Evolutionary conservation across 352 stramenopile genomes (phyloP).

Genomic region (Plasmopara viticola): DNA sequence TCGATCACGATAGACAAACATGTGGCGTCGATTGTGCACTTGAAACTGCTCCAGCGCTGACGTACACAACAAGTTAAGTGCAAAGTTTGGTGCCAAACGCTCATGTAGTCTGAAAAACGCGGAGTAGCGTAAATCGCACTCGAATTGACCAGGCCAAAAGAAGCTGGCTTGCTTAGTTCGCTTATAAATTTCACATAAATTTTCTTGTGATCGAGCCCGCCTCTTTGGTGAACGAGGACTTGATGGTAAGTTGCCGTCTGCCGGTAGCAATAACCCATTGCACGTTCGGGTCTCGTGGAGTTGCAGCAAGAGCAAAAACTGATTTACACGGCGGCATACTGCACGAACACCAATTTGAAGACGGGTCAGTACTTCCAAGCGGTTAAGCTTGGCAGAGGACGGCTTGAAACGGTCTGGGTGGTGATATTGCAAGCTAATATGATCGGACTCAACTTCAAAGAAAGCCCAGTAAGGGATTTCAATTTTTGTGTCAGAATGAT

Average conservation of each 20-base stretch:
- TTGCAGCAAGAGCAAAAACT: slow-evolving; percentile 76
- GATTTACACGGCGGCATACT: slow-evolving; percentile 77
- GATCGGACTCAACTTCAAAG: slow-evolving; percentile 50
- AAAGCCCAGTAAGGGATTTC: slow-evolving; percentile 79
- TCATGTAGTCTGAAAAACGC: slow-evolving; percentile 78
- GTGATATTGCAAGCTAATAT: slow-evolving; percentile 54
- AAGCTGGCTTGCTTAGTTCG: slow-evolving; percentile 32
- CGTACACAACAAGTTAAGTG: slow-evolving; percentile 77
- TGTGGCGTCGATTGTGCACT: slow-evolving; percentile 82
- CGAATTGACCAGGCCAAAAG: slow-evolving; percentile 85
- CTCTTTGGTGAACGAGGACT: slow-evolving; percentile 40
- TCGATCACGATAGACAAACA: slow-evolving; percentile 84
- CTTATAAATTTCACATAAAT: slow-evolving; percentile 11
- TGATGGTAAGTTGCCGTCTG: slow-evolving; percentile 25
- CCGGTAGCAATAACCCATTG: slow-evolving; percentile 61
- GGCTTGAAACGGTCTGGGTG: slow-evolving; percentile 35
- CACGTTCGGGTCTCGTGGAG: slow-evolving; percentile 79
- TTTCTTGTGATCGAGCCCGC: slow-evolving; percentile 23
- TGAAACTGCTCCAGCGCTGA: slow-evolving; percentile 85
- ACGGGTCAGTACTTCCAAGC: slow-evolving; percentile 55
- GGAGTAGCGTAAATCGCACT: slow-evolving; percentile 75
- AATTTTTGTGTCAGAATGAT: slow-evolving; percentile 9
- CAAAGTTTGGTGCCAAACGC: slow-evolving; percentile 65
- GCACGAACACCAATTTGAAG: slow-evolving; percentile 66
- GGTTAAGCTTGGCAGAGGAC: slow-evolving; percentile 29